These are phyloP conservation scores for Plantago coronopus DNA, from an alignment of 305 asterid species.

Conservation along the genomic window DNA sequence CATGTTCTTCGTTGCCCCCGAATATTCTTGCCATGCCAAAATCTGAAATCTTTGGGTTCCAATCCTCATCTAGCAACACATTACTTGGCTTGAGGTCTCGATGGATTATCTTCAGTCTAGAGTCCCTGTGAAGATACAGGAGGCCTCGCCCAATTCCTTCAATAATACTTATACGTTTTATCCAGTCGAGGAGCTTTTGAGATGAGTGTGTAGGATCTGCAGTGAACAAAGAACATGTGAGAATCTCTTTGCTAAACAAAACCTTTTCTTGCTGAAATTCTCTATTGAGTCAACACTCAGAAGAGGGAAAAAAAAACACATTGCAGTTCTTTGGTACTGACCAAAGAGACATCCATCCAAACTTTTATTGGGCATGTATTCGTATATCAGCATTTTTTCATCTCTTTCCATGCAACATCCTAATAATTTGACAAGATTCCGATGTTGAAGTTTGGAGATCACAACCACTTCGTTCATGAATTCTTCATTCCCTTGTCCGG, in stretches of 20 bases:
- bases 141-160: constrained; percentile 54
- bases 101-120: constrained; percentile 40
- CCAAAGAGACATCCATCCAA: constrained; percentile 51
- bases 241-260: too few relatives aligned
- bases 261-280: too few relatives aligned
- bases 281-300: neutral
- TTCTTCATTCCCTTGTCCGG: constrained; percentile 49
- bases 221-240: neutral
- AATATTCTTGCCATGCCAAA: constrained; percentile 58
- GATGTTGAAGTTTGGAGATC: constrained; percentile 61
- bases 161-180: constrained; percentile 33
- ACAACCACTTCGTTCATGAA: constrained; percentile 59
- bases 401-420: constrained; percentile 50
- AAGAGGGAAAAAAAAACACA: neutral
- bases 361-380: too few relatives aligned
- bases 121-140: constrained; percentile 53
- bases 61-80: constrained; percentile 36
- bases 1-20: constrained; percentile 44
- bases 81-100: constrained; percentile 44
- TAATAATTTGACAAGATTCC: constrained; percentile 47
- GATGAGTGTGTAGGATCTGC: constrained; percentile 26
- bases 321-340: constrained; percentile 14
- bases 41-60: constrained; percentile 56
- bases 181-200: constrained; percentile 35
- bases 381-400: constrained; percentile 45